A percentile compares a stretch with the other conserved stretches of the same genome.
Evolutionary conservation across 257 asterid species (phyloP).

Genomic region (Solanum commersonii): DNA sequence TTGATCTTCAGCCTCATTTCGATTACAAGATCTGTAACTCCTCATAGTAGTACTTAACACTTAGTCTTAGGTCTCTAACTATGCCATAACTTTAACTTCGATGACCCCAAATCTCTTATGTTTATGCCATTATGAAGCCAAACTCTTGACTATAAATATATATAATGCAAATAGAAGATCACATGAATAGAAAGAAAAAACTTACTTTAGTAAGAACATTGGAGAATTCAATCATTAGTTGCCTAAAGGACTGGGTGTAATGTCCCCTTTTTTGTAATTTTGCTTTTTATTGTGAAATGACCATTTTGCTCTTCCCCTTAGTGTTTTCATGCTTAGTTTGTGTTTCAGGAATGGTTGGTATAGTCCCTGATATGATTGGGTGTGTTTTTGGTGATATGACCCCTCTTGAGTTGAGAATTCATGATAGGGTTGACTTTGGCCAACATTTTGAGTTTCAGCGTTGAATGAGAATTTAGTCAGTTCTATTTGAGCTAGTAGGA

Average conservation of each 20-base stretch:
- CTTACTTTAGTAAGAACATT: not conserved
- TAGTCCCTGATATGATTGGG: not conserved
- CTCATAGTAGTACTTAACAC: not conserved
- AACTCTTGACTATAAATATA: not conserved
- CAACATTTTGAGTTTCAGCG: not conserved
- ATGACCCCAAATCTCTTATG: not conserved
- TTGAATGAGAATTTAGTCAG: not conserved
- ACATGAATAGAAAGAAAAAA: not conserved
- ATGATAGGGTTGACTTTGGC: not conserved
- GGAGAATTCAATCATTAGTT: not conserved
- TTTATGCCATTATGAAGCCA: not conserved
- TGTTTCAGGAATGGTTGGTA: not conserved
- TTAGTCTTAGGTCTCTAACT: not conserved
- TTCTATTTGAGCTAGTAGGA: not conserved
- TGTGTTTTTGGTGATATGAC: not conserved
- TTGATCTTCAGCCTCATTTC: not conserved
- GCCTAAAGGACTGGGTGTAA: too few species aligned
- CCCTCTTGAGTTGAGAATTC: not conserved
- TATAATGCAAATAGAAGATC: not conserved
- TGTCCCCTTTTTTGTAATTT: too few species aligned
- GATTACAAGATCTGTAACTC: not conserved
- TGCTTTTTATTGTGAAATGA: not conserved
- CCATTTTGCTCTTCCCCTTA: not conserved
- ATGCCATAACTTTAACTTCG: not conserved
- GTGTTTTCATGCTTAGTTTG: not conserved